A percentile compares a stretch with the other conserved stretches of the same genome.
Evolutionary conservation across 1,284 basidiomycete species (phyloP).

Genomic region (Leccinum huronense): DNA sequence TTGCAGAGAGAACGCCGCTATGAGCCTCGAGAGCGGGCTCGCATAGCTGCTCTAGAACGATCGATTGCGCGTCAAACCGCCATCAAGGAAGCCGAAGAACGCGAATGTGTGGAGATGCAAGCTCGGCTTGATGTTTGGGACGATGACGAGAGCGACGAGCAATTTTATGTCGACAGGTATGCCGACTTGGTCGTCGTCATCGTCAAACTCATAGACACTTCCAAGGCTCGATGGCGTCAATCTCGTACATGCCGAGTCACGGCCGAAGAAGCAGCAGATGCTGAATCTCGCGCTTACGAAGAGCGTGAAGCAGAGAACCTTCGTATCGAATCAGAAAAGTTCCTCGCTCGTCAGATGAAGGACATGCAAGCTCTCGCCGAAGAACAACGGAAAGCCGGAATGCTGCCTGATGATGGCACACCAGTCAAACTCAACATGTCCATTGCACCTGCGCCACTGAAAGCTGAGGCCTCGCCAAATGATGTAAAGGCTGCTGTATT

Average conservation of each 20-base stretch:
- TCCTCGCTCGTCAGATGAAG: constrained; percentile 86
- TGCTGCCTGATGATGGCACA: constrained; percentile 87
- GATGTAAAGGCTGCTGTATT: constrained; percentile 64
- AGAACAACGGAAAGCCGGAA: constrained; percentile 82
- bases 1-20: constrained; percentile 64
- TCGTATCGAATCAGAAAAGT: constrained; percentile 82
- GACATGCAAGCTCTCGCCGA: constrained; percentile 86
- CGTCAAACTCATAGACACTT: neutral
- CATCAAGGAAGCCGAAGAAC: constrained; percentile 71
- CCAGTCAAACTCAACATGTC: constrained; percentile 82
- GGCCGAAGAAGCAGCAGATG: constrained; percentile 77
- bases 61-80: constrained; percentile 69
- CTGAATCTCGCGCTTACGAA: constrained; percentile 78
- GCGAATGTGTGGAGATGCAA: constrained; percentile 69
- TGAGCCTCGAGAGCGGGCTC: constrained; percentile 61
- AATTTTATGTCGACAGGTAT: constrained; percentile 83
- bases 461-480: constrained; percentile 45
- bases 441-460: constrained; percentile 48
- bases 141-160: constrained; percentile 85
- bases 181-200: constrained; percentile 14
- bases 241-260: constrained; percentile 63
- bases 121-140: constrained; percentile 80
- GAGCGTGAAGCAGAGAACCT: constrained; percentile 82
- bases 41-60: constrained; percentile 73
- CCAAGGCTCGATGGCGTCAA: constrained; percentile 72